Evolutionary conservation across 2,329 filamentous ascomycete genomes (phyloP), one percentile per base, ranked within the genome.

Genomic region (Colletotrichum tropicicola): DNA sequence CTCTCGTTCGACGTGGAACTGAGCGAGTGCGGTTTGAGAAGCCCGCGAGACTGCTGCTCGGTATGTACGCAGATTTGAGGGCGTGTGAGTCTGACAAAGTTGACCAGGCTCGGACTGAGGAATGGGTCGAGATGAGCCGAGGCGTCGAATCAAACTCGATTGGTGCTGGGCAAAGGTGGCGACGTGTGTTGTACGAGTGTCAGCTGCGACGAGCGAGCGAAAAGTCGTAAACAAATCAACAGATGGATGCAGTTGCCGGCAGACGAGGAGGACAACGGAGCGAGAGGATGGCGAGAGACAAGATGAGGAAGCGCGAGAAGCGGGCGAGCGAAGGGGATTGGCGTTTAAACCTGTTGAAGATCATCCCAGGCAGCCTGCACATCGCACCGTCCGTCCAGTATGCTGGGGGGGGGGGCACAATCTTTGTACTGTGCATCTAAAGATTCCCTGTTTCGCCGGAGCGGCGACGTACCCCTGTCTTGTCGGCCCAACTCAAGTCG

Each of bases 291-390:
- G 51, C 45, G 51, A 61, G 58, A 63, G 58, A 63, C 44, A 47
- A 47, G 58, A 12, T 47, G 19, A 57, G 27, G 13, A 17, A 43
- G 12, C 44, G 37, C 32, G 19, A 17, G 59, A 57, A 35, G 32
- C 32, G 32, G 12, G 32, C 12, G 32, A 35, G 37, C 59, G 59
- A 48, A 66, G 48, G 59, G 41, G 52, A 66, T 63, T 58, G 59
- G 63, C 62, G 62, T 65, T 65, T 65, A 65, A 65, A 65, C 62
- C 62, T 56, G 51, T 65, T 56, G 57, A 65, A 62, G 63, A 64
- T 66, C 44, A 48, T 66, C 52, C 58, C 43, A 61, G 57, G 48
- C 57, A 65, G 60, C 23, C 48, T 61, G 49, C 61, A 61, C 43
- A 17, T 49, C 30, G 61, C 53, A 43, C 32, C 43, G 62, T 52